A percentile compares a stretch with the other conserved stretches of the same genome.
Conservation (phyloP, 768 basidiomycete species). For the Trametes cingulata region DNA sequence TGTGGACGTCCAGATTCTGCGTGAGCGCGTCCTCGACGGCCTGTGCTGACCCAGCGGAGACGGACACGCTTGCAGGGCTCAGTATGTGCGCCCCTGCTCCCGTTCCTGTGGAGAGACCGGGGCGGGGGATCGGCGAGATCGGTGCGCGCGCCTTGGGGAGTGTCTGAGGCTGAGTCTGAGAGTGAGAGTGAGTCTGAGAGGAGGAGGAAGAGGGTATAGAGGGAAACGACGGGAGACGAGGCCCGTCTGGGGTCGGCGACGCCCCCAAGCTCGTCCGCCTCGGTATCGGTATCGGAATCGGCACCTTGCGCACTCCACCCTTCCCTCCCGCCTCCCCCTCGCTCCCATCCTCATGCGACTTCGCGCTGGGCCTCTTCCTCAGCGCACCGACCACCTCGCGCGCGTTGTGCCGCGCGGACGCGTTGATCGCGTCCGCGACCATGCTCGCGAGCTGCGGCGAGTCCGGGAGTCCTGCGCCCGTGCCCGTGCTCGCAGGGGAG, state of each 20-base stretch:
- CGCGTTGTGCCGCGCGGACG: slow-evolving; percentile 4
- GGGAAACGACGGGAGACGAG: neutral
- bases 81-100: neutral
- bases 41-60: slow-evolving; percentile 14
- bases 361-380: too few relatives aligned
- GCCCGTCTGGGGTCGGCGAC: neutral
- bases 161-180: too few relatives aligned
- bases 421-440: slow-evolving; percentile 22
- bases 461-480: slow-evolving; percentile 17
- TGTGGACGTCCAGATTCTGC: neutral
- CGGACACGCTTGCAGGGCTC: slow-evolving; percentile 2
- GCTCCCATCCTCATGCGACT: too few relatives aligned
- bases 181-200: too few relatives aligned
- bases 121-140: neutral
- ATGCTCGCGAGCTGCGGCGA: slow-evolving; percentile 18
- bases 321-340: neutral
- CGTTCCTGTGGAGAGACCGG: neutral
- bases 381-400: too few relatives aligned
- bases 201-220: too few relatives aligned
- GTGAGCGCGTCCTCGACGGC: slow-evolving; percentile 24
- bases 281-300: too few relatives aligned
- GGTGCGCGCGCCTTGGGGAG: neutral
- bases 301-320: neutral
- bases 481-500: slow-evolving; percentile 5
- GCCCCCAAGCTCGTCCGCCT: slow-evolving; percentile 2